Conservation (phyloP, 1,284 basidiomycete genomes). For the Rhodotorula sp. region DNA sequence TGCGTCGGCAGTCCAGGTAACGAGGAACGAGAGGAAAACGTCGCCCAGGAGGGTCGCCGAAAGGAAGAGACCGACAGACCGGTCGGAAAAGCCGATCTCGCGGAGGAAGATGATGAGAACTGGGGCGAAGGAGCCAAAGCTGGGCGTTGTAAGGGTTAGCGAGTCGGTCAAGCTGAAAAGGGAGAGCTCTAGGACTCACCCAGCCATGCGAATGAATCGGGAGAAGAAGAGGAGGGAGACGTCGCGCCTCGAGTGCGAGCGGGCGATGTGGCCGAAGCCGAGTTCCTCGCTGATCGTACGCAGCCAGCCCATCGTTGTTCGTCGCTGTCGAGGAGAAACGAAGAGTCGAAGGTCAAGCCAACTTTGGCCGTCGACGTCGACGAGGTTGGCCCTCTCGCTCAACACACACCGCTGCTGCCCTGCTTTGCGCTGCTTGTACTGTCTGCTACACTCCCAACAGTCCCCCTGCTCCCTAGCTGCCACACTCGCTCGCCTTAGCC, state of each 20-base stretch:
- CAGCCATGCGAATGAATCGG: constrained; percentile 28
- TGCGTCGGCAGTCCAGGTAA: constrained; percentile 33
- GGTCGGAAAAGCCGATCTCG: constrained; percentile 14
- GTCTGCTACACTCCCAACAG: too few species aligned
- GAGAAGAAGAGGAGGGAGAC: constrained; percentile 21
- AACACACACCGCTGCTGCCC: too few species aligned
- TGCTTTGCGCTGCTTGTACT: too few species aligned
- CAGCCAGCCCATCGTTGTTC: background rate
- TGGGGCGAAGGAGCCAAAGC: constrained; percentile 36
- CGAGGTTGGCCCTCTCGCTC: too few species aligned
- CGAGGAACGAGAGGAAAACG: constrained; percentile 28
- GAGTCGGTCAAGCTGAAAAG: too few species aligned
- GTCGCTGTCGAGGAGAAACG: background rate
- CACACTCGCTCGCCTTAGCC: too few species aligned
- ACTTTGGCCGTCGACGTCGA: too few species aligned
- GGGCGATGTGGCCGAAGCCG: constrained; percentile 19
- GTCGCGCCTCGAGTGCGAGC: constrained; percentile 14
- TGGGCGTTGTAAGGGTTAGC: background rate
- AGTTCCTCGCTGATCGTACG: constrained; percentile 13
- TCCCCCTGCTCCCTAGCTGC: too few species aligned
- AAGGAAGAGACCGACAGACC: constrained; percentile 29
- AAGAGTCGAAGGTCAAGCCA: too few species aligned
- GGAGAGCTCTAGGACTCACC: constrained; percentile 3
- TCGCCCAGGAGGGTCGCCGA: constrained; percentile 35
- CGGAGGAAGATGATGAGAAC: constrained; percentile 33